A percentile compares a stretch with the other conserved stretches of the same genome.
phyloP scores from a whole-genome alignment of 805 yeast species.

The Hanseniaspora thailandica region DNA sequence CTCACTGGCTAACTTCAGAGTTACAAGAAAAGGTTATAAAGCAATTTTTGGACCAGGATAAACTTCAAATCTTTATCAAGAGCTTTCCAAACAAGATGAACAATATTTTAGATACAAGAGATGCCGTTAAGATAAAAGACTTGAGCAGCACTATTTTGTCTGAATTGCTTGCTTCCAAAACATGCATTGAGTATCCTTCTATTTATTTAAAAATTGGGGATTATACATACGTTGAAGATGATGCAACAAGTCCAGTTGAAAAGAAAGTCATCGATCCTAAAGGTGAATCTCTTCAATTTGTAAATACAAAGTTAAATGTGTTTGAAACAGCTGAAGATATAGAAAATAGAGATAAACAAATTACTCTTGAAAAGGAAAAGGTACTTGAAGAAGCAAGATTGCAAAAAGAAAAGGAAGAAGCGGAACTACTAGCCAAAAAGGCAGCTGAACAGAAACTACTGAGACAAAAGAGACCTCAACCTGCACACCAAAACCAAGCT shows the following conservation, averaged over 20 bases:
- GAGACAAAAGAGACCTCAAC: not conserved
- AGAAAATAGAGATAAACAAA: not conserved
- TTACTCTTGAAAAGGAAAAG: not conserved
- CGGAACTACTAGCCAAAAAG: conserved; percentile 1
- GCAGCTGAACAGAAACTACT: not conserved
- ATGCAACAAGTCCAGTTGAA: conserved; percentile 19
- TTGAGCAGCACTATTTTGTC: conserved; percentile 30
- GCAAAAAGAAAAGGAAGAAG: conserved; percentile 20
- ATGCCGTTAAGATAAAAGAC: conserved; percentile 32
- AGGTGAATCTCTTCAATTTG: not conserved
- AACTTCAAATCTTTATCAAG: conserved; percentile 22
- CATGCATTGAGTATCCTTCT: conserved; percentile 72
- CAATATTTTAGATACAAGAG: conserved; percentile 27
- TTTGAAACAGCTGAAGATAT: conserved; percentile 4
- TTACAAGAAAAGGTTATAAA: conserved; percentile 15
- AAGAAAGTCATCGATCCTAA: conserved; percentile 4
- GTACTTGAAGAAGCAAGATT: not conserved
- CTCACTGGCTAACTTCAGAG: conserved; percentile 17
- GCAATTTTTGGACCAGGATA: conserved; percentile 13
- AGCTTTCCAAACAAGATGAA: conserved; percentile 28
- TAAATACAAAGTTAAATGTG: not conserved
- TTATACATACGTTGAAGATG: conserved; percentile 23
- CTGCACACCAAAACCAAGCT: not conserved
- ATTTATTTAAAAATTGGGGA: conserved; percentile 34
- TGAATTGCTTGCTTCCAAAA: conserved; percentile 40